A percentile compares a stretch with the other conserved stretches of the same genome.
Conservation (phyloP, 164 flowering plant species). For the Euptelea pleiosperma region DNA sequence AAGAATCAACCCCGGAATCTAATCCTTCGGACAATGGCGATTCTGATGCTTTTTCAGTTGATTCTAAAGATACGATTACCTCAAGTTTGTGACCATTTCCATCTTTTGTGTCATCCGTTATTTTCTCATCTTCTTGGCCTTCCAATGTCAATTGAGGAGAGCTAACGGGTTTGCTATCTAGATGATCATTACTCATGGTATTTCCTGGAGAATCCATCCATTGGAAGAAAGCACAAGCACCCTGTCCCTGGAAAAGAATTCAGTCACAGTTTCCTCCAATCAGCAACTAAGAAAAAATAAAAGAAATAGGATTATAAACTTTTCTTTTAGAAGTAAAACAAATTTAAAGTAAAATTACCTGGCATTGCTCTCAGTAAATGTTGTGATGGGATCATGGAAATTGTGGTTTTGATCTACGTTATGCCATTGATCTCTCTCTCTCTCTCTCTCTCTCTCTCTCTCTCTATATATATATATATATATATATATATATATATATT, state of each 20-base stretch:
- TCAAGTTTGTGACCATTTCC: not conserved
- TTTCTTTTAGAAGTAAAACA: not conserved
- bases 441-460: no score
- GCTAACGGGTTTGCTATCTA: no score
- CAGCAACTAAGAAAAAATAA: not conserved
- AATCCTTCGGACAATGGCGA: not conserved
- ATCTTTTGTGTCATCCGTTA: not conserved
- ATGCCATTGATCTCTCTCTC: no score
- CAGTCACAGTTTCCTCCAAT: not conserved
- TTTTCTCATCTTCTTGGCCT: no score
- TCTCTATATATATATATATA: no score
- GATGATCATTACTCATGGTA: not conserved
- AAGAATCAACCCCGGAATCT: not conserved
- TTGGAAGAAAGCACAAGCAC: slow-evolving; percentile 37
- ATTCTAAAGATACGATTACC: not conserved
- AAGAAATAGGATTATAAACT: not conserved
- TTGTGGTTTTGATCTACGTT: no score
- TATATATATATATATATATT: no score
- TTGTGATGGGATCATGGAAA: no score
- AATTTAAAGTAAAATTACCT: no score
- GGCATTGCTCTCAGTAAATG: no score
- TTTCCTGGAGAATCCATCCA: slow-evolving; percentile 18
- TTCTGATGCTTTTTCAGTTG: not conserved
- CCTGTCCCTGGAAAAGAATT: slow-evolving; percentile 29
- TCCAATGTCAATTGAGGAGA: no score